Conservation (phyloP, 805 yeast species). For the Zygoascus biomembranicola region DNA sequence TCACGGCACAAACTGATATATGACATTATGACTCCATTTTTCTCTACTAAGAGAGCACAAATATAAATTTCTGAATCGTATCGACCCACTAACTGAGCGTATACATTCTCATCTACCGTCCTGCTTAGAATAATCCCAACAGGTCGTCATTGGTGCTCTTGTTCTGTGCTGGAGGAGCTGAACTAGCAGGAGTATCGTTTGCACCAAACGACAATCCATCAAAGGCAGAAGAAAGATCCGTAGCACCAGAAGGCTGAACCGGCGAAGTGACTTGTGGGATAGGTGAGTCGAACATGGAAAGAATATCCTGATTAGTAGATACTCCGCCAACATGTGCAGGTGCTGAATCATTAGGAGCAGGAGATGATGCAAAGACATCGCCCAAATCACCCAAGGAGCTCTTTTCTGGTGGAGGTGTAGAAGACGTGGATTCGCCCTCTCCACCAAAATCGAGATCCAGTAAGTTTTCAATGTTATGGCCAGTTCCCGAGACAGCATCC, state of each 20-base stretch:
- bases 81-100: background rate
- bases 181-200: slow-evolving; percentile 1
- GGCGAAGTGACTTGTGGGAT: slow-evolving; percentile 3
- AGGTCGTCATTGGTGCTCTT: slow-evolving; percentile 23
- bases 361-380: slow-evolving; percentile 45
- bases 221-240: slow-evolving; percentile 9
- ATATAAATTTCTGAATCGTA: no score
- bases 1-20: background rate
- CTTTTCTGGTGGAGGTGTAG: slow-evolving; percentile 14
- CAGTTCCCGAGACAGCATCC: slow-evolving; percentile 41
- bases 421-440: background rate
- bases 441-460: slow-evolving; percentile 74
- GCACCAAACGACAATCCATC: slow-evolving; percentile 7
- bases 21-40: background rate
- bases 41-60: no score
- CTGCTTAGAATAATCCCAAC: slow-evolving; percentile 23
- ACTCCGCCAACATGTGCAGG: slow-evolving; percentile 18
- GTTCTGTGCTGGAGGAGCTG: background rate
- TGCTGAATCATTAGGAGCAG: slow-evolving; percentile 11
- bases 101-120: background rate
- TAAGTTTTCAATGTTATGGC: slow-evolving; percentile 60
- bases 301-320: slow-evolving; percentile 35
- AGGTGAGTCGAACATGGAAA: slow-evolving; percentile 35
- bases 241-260: slow-evolving; percentile 4
- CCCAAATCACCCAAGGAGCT: slow-evolving; percentile 56